Evolutionary conservation across 371 early-diverging fungal species (phyloP).

Genomic region (Circinella minor): DNA sequence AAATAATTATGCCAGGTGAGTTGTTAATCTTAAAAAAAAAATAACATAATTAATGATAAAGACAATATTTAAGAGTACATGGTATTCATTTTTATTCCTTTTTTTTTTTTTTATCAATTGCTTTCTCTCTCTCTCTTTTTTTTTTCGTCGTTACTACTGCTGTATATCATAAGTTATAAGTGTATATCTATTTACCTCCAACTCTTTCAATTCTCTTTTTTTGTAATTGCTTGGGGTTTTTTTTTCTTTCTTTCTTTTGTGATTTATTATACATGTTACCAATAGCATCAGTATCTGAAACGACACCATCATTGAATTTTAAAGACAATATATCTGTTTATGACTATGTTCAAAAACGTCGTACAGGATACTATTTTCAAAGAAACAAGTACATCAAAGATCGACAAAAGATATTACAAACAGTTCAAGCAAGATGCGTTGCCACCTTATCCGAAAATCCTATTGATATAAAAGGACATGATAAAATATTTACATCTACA

Average conservation of each 20-base stretch:
- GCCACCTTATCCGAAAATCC: slow-evolving; percentile 12
- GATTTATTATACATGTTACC: background rate
- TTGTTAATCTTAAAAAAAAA: slow-evolving; percentile 2
- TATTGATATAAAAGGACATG: slow-evolving; percentile 30
- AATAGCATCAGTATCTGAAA: background rate
- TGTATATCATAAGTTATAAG: too few species aligned
- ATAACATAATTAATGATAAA: background rate
- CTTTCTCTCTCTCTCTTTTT: too few species aligned
- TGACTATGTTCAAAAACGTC: background rate
- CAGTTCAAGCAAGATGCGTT: background rate
- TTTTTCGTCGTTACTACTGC: too few species aligned
- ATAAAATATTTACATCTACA: slow-evolving; percentile 65
- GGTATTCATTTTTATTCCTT: background rate
- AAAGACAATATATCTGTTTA: background rate
- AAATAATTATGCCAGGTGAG: slow-evolving; percentile 8
- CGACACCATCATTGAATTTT: background rate
- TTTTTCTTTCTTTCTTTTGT: background rate
- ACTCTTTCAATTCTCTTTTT: too few species aligned
- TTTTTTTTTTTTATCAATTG: background rate
- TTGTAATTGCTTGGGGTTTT: too few species aligned
- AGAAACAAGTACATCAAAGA: background rate
- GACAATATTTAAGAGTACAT: background rate
- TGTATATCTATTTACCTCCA: too few species aligned
- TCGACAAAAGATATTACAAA: background rate
- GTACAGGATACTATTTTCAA: background rate